These are phyloP conservation scores for Nepenthes mirabilis DNA, from an alignment of 148 eudicot species.

Conservation along the genomic window DNA sequence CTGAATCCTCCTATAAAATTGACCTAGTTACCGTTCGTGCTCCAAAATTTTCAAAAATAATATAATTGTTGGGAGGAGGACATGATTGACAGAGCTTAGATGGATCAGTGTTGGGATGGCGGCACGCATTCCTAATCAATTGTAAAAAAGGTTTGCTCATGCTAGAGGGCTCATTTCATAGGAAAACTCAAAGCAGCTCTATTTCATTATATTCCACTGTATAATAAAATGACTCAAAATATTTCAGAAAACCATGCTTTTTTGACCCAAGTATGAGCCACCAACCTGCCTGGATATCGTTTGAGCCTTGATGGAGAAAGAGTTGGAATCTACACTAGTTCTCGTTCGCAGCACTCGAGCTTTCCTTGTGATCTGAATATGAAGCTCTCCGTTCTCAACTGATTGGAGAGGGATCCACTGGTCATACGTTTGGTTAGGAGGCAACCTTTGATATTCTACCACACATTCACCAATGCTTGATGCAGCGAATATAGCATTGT, in stretches of 20 bases:
- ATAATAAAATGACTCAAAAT: not conserved
- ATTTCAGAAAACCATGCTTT: not conserved
- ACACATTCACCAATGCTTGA: constrained; percentile 80
- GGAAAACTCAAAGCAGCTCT: no score
- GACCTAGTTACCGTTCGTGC: no score
- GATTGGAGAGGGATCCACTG: constrained; percentile 98
- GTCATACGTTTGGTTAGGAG: constrained; percentile 59
- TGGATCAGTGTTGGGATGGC: no score
- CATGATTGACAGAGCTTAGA: no score
- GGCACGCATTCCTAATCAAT: no score
- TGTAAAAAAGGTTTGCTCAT: no score
- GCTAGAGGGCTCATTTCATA: no score
- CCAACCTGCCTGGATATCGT: constrained; percentile 53
- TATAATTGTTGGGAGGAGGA: no score
- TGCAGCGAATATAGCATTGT: constrained; percentile 61
- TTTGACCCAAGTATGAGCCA: not conserved
- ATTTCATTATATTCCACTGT: no score
- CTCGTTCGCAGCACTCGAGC: constrained; percentile 46
- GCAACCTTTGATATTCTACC: constrained; percentile 76
- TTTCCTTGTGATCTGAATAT: constrained; percentile 68
- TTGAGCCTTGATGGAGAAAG: constrained; percentile 42
- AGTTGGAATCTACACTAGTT: constrained; percentile 39
- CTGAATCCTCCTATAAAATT: no score
- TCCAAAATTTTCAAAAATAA: no score
- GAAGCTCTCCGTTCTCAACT: constrained; percentile 86